Conservation (phyloP, 345 rosid species). For the Acer yangbiense region DNA sequence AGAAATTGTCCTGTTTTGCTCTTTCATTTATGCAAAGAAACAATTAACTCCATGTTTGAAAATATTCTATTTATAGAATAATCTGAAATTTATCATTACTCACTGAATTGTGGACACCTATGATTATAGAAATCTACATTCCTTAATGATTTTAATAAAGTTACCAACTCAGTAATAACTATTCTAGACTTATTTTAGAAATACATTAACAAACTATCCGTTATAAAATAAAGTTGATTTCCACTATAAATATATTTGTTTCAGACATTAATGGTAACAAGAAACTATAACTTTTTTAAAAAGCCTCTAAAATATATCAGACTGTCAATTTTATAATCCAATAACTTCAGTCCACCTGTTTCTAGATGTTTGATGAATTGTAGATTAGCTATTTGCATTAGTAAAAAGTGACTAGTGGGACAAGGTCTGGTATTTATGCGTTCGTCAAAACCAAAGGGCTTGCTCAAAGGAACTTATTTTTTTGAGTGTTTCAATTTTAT, state of each 20-base stretch:
- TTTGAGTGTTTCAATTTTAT: constrained; percentile 9
- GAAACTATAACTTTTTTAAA: background rate
- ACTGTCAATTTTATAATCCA: background rate
- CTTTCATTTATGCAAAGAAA: background rate
- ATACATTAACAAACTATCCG: background rate
- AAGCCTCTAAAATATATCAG: background rate
- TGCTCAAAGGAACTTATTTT: background rate
- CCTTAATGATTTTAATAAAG: background rate
- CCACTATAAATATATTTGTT: background rate
- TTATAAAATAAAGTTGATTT: constrained; percentile 6
- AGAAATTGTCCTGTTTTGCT: background rate
- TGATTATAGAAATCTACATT: background rate
- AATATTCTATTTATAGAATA: background rate
- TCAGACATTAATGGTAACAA: background rate
- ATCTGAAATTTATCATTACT: constrained; percentile 3
- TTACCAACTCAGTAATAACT: background rate
- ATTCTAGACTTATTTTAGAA: background rate
- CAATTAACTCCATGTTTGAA: background rate
- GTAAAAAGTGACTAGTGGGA: background rate
- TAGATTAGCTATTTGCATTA: constrained; percentile 3
- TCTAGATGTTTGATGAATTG: background rate
- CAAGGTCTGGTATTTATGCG: background rate
- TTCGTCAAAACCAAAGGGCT: constrained; percentile 3
- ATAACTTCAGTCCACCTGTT: background rate
- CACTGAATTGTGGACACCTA: background rate